phyloP scores from a whole-genome alignment of 805 yeast species.

The Danielia oregonensis region DNA sequence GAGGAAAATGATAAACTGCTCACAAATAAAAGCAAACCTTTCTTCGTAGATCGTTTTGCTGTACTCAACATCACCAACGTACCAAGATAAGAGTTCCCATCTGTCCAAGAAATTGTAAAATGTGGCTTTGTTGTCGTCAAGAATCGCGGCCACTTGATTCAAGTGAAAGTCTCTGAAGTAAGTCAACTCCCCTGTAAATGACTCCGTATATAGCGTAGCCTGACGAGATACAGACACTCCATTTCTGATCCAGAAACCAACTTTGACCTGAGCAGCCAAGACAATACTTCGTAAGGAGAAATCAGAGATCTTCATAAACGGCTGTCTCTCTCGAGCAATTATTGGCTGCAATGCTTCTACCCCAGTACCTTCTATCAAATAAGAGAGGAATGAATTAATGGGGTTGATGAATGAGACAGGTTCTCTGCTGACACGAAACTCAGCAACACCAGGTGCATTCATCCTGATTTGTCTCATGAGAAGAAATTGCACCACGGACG shows the following conservation, averaged over 20 bases:
- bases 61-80: conserved; percentile 28
- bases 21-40: conserved; percentile 40
- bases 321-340: conserved; percentile 8
- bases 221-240: conserved; percentile 54
- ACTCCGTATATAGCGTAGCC: conserved; percentile 46
- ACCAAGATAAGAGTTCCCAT: conserved; percentile 58
- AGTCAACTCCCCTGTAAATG: conserved; percentile 37
- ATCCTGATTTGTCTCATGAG: conserved; percentile 18
- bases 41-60: conserved; percentile 45
- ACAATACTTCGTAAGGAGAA: conserved; percentile 58
- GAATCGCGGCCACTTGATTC: conserved; percentile 40
- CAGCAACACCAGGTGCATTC: conserved; percentile 29
- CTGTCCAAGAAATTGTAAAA: conserved; percentile 43
- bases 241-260: conserved; percentile 73
- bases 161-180: conserved; percentile 44
- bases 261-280: conserved; percentile 54
- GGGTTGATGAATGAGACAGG: conserved; percentile 59
- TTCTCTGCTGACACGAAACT: conserved; percentile 45
- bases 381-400: conserved; percentile 52
- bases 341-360: conserved; percentile 15
- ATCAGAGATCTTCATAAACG: conserved; percentile 48
- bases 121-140: conserved; percentile 35
- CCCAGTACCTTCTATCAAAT: conserved; percentile 33
- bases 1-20: conserved; percentile 40
- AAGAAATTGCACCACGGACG: conserved; percentile 26